These are phyloP conservation scores for Paramyrothecium sp. DNA, from an alignment of 2,329 filamentous ascomycete species.

Conservation along the genomic window DNA sequence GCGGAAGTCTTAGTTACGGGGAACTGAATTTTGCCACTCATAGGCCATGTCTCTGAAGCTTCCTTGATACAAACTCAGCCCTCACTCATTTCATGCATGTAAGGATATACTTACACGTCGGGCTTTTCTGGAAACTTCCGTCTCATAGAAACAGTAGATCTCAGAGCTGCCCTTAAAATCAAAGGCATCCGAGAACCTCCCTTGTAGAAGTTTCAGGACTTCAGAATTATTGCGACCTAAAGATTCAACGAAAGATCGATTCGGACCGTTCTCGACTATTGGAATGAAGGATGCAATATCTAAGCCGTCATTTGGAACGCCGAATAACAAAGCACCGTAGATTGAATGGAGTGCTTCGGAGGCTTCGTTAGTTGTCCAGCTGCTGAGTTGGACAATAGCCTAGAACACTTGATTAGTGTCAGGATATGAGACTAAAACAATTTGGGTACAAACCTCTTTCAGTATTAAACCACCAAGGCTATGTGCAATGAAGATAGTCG, in stretches of 20 bases:
- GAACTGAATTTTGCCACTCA: conserved; percentile 11
- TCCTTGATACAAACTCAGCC: background rate
- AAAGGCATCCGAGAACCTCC: conserved; percentile 2
- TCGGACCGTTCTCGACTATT: conserved; percentile 1
- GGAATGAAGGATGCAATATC: background rate
- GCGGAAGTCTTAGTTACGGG: conserved; percentile 18
- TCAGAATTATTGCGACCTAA: background rate
- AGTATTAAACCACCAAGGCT: conserved; percentile 5
- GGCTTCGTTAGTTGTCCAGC: background rate
- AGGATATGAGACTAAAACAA: background rate
- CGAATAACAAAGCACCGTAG: conserved; percentile 4
- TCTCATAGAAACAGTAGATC: conserved; percentile 20
- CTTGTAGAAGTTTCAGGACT: background rate
- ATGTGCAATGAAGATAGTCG: conserved; percentile 5
- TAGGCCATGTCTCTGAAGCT: conserved; percentile 10
- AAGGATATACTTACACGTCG: conserved; percentile 9
- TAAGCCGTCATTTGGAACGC: conserved; percentile 3
- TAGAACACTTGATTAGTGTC: background rate
- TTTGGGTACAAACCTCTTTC: conserved; percentile 1
- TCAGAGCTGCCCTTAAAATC: conserved; percentile 4
- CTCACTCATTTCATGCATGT: background rate
- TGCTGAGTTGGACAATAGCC: background rate
- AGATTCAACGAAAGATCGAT: conserved; percentile 1
- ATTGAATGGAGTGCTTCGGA: background rate
- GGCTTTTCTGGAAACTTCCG: conserved; percentile 17